Base-by-base conservation (phyloP, 139 green algal genomes). In the Gonium pectorale region DNA sequence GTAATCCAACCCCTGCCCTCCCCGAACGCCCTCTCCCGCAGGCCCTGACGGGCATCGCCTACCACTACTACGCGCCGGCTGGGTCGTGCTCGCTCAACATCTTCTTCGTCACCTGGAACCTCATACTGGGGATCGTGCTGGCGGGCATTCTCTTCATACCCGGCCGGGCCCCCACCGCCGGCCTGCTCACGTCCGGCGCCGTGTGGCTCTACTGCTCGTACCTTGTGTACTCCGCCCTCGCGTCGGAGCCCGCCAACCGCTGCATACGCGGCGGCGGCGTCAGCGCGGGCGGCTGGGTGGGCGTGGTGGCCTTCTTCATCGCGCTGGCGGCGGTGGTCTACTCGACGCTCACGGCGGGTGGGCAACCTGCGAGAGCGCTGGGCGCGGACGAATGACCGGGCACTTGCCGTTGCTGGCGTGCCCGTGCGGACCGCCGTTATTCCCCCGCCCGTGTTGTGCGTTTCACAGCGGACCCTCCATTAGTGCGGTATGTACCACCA, bases 41-140 rank as follows among this genome's bases (percentile, higher is more conserved):
- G 75, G 75, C 19, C 6, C 79, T 91, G 22, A 91, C 95, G n/a
- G 94, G 90, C 49, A 77, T 95, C 31, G 33, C 90, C 40, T 98
- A 95, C 88, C 67, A 94, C 67, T 96, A 86, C 81, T 98, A 94
- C 62, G 92, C 93, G 4, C 85, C 87, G 5, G n/a, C 54, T 5
- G 66, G 22, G 29, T 85, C 93, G 1, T 60, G 56, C 15, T 83
- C 78, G n/a, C 85, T 95, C 24, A 98, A 98, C 79, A 93, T 97
- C 66, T 95, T 94, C 68, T 96, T 97, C 82, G 95, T 96, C 82
- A 97, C 95, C 1, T 95, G 86, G 73, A 94, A 91, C 27, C 62
- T 98, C 6, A 68, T 97, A 6, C 60, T 95, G 43, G 94, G 90
- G 27, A 26, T 97, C 2, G 54, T 81, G 3, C 92, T 94, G 66